Conservation (phyloP, 2,329 filamentous ascomycete species). For the Teratosphaeriaceae sp. region DNA sequence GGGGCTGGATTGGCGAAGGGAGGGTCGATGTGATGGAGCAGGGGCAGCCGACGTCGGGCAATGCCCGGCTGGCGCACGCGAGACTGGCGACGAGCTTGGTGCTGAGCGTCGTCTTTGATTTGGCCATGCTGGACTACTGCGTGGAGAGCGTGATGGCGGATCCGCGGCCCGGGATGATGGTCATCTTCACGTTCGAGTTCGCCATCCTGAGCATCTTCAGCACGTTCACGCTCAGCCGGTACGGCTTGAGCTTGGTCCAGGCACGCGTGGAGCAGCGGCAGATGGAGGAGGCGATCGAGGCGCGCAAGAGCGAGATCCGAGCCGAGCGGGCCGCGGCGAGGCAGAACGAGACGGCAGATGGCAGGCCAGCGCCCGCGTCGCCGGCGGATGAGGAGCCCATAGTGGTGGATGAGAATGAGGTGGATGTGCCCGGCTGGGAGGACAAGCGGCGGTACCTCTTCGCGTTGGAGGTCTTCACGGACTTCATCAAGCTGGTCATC, state of each 20-base stretch:
- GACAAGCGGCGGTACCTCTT: conserved; percentile 90
- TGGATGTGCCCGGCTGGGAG: conserved; percentile 94
- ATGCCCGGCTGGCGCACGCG: conserved; percentile 80
- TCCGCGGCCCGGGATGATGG: conserved; percentile 96
- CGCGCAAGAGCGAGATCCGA: conserved; percentile 61
- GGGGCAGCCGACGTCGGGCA: conserved; percentile 64
- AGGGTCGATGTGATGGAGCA: conserved; percentile 92
- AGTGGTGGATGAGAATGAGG: conserved; percentile 85
- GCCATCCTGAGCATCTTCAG: conserved; percentile 78
- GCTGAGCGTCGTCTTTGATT: conserved; percentile 72
- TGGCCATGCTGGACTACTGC: conserved; percentile 73
- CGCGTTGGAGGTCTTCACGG: conserved; percentile 70
- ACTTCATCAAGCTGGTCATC: conserved; percentile 84
- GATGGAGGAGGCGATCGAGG: conserved; percentile 60
- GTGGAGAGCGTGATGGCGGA: conserved; percentile 77
- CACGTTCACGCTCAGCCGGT: conserved; percentile 69
- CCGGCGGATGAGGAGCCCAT: conserved; percentile 52
- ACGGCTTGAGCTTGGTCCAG: conserved; percentile 72
- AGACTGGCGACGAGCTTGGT: conserved; percentile 72
- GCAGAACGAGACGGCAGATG: conserved; percentile 29
- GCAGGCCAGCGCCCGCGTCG: conserved; percentile 32
- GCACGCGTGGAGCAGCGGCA: conserved; percentile 68
- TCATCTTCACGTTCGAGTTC: conserved; percentile 99
- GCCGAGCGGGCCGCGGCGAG: conserved; percentile 44
- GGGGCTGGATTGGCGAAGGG: conserved; percentile 97